Percentiles rank a stretch among this genome's conserved stretches.
Conservation (phyloP, 2,329 filamentous ascomycete genomes). For the Hymenoscyphus albidus region DNA sequence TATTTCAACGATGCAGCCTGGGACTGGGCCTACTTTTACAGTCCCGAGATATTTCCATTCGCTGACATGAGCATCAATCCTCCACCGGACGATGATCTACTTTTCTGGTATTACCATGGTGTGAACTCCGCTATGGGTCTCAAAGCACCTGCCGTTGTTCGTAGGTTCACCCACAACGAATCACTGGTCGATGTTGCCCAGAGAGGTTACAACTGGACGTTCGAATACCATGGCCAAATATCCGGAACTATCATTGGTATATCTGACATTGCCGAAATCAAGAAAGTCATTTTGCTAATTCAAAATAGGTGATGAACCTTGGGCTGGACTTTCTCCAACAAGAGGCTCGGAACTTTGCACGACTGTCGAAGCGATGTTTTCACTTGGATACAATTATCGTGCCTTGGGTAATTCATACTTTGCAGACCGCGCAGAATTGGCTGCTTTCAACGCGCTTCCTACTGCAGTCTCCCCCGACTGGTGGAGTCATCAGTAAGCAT, state of each 20-base stretch:
- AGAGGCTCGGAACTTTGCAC: constrained; percentile 36
- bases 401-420: constrained; percentile 37
- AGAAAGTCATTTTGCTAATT: too few relatives aligned
- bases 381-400: constrained; percentile 36
- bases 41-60: constrained; percentile 22
- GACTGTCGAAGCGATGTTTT: constrained; percentile 37
- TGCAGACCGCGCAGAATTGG: constrained; percentile 49
- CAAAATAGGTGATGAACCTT: constrained; percentile 35
- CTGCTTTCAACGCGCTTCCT: constrained; percentile 53
- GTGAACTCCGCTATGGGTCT: constrained; percentile 39
- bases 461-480: constrained; percentile 48
- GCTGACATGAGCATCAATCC: constrained; percentile 10
- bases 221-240: constrained; percentile 39
- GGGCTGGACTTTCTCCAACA: constrained; percentile 33
- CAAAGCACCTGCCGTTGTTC: constrained; percentile 40
- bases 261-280: constrained; percentile 23
- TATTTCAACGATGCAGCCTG: constrained; percentile 20
- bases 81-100: constrained; percentile 9
- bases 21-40: constrained; percentile 27
- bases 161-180: constrained; percentile 40
- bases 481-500: constrained; percentile 54
- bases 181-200: constrained; percentile 37
- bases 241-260: constrained; percentile 43
- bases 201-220: constrained; percentile 38
- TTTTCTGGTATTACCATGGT: constrained; percentile 34